Evolutionary conservation across 345 rosid species (phyloP).

Genomic region (Populus pruinosa): DNA sequence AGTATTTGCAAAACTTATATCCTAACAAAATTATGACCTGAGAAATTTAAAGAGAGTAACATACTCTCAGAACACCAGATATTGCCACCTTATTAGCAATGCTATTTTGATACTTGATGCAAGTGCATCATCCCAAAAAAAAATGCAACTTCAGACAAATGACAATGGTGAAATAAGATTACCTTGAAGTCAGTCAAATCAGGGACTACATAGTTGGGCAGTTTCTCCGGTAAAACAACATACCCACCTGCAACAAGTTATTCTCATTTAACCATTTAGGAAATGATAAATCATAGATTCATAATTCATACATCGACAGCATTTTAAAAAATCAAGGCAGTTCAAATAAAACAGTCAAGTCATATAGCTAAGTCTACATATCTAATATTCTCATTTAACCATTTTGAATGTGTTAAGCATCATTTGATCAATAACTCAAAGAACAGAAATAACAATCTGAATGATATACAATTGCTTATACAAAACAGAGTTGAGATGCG

Average conservation of each 20-base stretch:
- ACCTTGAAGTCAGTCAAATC: constrained; percentile 83
- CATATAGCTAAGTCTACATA: no score
- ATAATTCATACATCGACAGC: not conserved
- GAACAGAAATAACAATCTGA: no score
- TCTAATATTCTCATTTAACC: no score
- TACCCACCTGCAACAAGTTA: constrained; percentile 58
- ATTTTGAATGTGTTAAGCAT: no score
- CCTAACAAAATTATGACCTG: no score
- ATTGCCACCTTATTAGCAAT: not conserved
- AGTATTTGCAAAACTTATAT: no score
- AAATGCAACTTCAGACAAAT: no score
- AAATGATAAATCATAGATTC: not conserved
- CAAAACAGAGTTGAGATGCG: no score
- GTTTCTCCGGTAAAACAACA: constrained; percentile 67
- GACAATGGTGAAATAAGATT: constrained; percentile 4
- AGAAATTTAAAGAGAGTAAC: no score
- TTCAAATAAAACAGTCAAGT: no score
- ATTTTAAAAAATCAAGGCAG: not conserved
- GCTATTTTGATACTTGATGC: not conserved
- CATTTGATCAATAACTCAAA: no score
- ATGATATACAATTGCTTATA: no score
- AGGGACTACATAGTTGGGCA: constrained; percentile 76
- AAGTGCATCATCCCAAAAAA: not conserved
- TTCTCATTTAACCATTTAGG: not conserved
- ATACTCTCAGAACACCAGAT: not conserved